Evolutionary conservation across 768 basidiomycete genomes (phyloP), one percentile per base, ranked within the genome.

Genomic region (Trametes maxima): DNA sequence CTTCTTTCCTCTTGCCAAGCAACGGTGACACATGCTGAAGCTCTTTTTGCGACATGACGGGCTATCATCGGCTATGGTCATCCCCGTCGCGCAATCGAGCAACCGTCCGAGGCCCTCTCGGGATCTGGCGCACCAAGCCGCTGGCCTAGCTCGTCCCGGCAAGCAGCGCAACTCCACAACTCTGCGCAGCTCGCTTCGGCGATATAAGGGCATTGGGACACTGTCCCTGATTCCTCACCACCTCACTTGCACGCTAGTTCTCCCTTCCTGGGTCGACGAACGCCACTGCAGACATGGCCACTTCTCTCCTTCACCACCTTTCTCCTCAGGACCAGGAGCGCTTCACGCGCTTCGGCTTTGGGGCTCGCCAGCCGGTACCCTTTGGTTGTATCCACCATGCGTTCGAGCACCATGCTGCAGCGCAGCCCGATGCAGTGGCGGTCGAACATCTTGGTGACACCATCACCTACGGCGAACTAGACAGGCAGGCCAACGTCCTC

Each of bases 371-470:
- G 37, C 33, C 68, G 35, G 65, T 72, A 21, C 79, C 82, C 10
- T 84, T 82, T 70, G 69, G 71, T 62, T 82, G 79, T 65, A 75
- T 85, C 36, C 84, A 85, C 65, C 81, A 84, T 59, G 84, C 85
- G 19, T 85, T 87, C 68, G 78, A 79, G 52, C 72, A 71, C 56
- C 77, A 82, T 60, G 82, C 79, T 24, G 67, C 63, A n/a, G 58
- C 60, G 14, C 73, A 75, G 35, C 82, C 84, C 17, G 65, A 78
- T 52, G 70, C 73, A 17, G 69, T 80, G 36, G 85, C 85, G 21
- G 80, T 69, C 22, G 80, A 84, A 69, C 78, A 85, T 63, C 74
- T 78, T 49, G 75, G 75, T 22, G 68, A 79, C 36, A 71, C 70
- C 21, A 83, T 87, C 57, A 82, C 82, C 3, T 85, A 82, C 61